Evolutionary conservation across 139 green algal genomes (phyloP).

Genomic region (Trebouxia sp.): DNA sequence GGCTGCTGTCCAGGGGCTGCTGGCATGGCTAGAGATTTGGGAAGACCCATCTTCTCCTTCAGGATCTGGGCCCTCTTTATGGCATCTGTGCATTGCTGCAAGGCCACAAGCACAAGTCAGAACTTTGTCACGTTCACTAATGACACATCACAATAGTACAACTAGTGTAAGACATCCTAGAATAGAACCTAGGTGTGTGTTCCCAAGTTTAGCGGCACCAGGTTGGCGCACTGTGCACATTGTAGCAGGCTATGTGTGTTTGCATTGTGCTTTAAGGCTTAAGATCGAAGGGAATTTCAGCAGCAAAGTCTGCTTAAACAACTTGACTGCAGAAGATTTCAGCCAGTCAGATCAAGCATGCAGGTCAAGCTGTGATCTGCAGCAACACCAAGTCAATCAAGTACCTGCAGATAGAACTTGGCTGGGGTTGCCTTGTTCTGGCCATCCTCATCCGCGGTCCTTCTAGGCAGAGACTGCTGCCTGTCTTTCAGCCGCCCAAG

Average conservation of each 20-base stretch:
- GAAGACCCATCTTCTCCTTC: conserved; percentile 23
- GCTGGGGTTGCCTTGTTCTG: not conserved
- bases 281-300: too few species aligned
- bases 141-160: too few species aligned
- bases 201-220: too few species aligned
- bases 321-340: not conserved
- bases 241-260: too few species aligned
- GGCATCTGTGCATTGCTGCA: conserved; percentile 28
- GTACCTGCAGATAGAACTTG: conserved; percentile 23
- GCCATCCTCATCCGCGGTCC: not conserved
- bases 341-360: not conserved
- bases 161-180: too few species aligned
- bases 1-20: not conserved
- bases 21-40: not conserved
- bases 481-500: conserved; percentile 16
- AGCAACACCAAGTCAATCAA: not conserved
- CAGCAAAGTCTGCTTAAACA: not conserved
- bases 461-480: conserved; percentile 1
- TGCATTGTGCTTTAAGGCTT: too few species aligned
- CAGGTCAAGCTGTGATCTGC: not conserved
- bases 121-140: too few species aligned
- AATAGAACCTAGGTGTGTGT: too few species aligned
- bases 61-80: conserved; percentile 27
- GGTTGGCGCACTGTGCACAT: too few species aligned
- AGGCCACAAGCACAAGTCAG: too few species aligned